A percentile compares a stretch with the other conserved stretches of the same genome.
phyloP scores from a whole-genome alignment of 2,329 filamentous ascomycete genomes.

The Penicillium psychrosexuale region DNA sequence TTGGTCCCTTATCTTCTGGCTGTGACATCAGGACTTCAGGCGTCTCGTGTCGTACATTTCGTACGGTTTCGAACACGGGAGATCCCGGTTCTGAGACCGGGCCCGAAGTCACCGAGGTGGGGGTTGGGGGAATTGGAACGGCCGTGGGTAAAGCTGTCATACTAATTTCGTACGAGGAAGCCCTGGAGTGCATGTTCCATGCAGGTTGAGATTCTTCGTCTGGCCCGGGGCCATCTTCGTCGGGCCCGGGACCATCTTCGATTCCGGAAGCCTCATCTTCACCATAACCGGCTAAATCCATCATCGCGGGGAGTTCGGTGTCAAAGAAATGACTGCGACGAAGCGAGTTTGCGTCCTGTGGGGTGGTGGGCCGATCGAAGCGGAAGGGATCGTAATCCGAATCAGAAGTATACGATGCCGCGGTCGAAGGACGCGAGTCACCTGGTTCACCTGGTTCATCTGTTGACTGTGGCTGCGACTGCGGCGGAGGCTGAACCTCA shows the following conservation, averaged over 20 bases:
- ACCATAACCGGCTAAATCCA: conserved; percentile 49
- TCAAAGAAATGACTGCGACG: conserved; percentile 38
- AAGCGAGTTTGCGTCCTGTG: conserved; percentile 16
- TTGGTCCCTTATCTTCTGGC: conserved; percentile 12
- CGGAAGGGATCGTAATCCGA: conserved; percentile 44
- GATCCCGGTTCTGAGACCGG: conserved; percentile 21
- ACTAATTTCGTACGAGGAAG: conserved; percentile 11
- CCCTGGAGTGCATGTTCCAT: conserved; percentile 21
- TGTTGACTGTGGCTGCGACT: conserved; percentile 9
- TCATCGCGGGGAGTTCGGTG: conserved; percentile 43
- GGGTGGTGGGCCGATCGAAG: conserved; percentile 37
- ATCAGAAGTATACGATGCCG: conserved; percentile 37
- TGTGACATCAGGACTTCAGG: conserved; percentile 1
- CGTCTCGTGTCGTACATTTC: conserved; percentile 16
- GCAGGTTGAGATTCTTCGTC: conserved; percentile 48
- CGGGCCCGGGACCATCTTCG: conserved; percentile 48
- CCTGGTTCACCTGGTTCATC: conserved; percentile 27
- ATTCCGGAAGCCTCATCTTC: conserved; percentile 53
- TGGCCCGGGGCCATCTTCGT: conserved; percentile 55
- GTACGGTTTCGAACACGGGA: conserved; percentile 20
- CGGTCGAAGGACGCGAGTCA: conserved; percentile 40
- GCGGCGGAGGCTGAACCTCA: conserved; percentile 6
- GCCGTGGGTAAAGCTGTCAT: conserved; percentile 27
- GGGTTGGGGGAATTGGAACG: conserved; percentile 21
- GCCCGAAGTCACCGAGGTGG: conserved; percentile 8